A percentile compares a stretch with the other conserved stretches of the same genome.
These are phyloP conservation scores for Trichoderma gamsii DNA, from an alignment of 495 filamentous ascomycete genomes.

Conservation along the genomic window DNA sequence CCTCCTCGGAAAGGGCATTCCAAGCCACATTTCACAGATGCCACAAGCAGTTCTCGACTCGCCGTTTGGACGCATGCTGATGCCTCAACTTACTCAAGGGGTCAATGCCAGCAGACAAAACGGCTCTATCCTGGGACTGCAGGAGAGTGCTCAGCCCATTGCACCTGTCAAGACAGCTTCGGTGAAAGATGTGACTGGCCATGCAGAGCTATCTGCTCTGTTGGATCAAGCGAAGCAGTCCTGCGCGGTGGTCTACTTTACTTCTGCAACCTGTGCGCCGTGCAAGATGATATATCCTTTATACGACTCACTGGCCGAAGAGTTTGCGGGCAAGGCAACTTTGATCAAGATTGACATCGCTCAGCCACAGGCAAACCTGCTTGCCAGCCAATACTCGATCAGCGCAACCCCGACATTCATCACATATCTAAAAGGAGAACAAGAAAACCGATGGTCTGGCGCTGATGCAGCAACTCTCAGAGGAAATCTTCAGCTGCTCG, in stretches of 20 bases:
- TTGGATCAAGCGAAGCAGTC: slow-evolving; percentile 53
- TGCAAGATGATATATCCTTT: slow-evolving; percentile 79
- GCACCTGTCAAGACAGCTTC: slow-evolving; percentile 29
- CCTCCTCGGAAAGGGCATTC: slow-evolving; percentile 82
- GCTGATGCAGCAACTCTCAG: slow-evolving; percentile 62
- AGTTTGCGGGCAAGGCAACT: slow-evolving; percentile 59
- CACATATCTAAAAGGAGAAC: slow-evolving; percentile 70
- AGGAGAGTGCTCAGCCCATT: slow-evolving; percentile 27
- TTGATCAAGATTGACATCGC: slow-evolving; percentile 83
- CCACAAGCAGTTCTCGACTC: slow-evolving; percentile 83
- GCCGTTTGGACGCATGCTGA: slow-evolving; percentile 85
- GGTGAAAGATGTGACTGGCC: slow-evolving; percentile 33
- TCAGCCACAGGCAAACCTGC: slow-evolving; percentile 55
- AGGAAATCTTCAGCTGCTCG: slow-evolving; percentile 64
- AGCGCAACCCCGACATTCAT: slow-evolving; percentile 85
- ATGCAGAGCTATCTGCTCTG: slow-evolving; percentile 54
- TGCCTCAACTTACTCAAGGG: slow-evolving; percentile 69
- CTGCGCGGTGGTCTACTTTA: slow-evolving; percentile 88
- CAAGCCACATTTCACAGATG: slow-evolving; percentile 79
- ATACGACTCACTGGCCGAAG: slow-evolving; percentile 73
- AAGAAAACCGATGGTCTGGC: slow-evolving; percentile 75
- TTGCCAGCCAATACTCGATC: slow-evolving; percentile 60
- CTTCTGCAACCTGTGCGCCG: slow-evolving; percentile 76
- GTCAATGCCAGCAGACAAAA: slow-evolving; percentile 58
- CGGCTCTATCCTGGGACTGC: slow-evolving; percentile 48